Base-by-base conservation (phyloP, 164 flowering plant species). In the Piper longum region DNA sequence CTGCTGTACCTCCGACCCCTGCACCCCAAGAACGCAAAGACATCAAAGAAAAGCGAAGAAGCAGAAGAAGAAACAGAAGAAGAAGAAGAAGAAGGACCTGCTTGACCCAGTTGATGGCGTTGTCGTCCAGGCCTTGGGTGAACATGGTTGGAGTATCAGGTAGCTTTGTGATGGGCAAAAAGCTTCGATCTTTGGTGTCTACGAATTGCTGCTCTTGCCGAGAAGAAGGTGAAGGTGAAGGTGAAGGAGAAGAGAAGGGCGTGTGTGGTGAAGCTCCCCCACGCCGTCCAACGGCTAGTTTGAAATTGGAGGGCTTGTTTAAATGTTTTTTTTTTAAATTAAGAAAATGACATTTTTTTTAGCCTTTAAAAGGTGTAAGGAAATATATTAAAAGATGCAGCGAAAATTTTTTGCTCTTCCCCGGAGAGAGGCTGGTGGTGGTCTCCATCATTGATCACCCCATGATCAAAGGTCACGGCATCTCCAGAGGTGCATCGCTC, bases 121-220 rank as follows among this genome's bases (percentile, higher is more conserved):
- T 76, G 56, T 88, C 83, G 65, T 88, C 96, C 55, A 88, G 64
- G 4, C 91, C 96, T 62, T 88, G 88, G 0, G 91, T 84, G 71
- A 88, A 88, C 96, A 88, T 88, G 58, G 36, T 26, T 26, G 36
- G 36, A 26, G 36, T 26, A 64, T 69, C 9, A 43, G 2, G 26
- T 51, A 48, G 5, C 60, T 59, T 65, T 63, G 56, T 45, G 26
- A 39, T 56, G 16, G 12, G 9, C 14, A 12, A 41, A 51, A 36
- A 60, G 36, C 2, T 16, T 12, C 13, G 51, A 6, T 40, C 17
- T 16, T 62, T 16, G 56, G 3, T 51, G 41, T 43, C 57, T 16
- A n/a, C 16, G 55, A 9, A 16, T 48, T 4, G 44, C 5, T 14
- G 18, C 14, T 18, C 42, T 39, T 7, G 16, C 26, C 4, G 52